These are phyloP conservation scores for Silene latifolia DNA, from an alignment of 148 eudicot genomes.

Conservation along the genomic window DNA sequence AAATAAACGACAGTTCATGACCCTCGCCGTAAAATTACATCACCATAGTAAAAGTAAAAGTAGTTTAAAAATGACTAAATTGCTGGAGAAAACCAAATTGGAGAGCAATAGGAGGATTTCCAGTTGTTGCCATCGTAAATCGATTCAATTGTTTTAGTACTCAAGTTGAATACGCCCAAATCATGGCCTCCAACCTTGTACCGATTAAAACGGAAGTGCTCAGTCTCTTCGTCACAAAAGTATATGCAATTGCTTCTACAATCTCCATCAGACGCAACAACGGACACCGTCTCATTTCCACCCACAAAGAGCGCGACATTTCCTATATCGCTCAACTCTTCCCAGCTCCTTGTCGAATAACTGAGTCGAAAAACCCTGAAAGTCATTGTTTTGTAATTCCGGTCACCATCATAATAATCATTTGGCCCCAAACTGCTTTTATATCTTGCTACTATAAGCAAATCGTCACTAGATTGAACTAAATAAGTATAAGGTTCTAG, in stretches of 20 bases:
- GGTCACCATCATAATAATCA: neutral
- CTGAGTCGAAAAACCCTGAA: neutral
- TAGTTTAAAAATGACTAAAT: neutral
- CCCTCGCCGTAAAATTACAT: too few species aligned
- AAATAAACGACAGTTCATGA: too few species aligned
- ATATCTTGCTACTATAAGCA: neutral
- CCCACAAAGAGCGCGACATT: neutral
- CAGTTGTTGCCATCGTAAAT: neutral
- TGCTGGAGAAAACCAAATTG: neutral
- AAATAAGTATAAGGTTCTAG: neutral
- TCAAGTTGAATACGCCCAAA: constrained; percentile 6
- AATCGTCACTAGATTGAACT: neutral
- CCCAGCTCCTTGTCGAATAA: neutral
- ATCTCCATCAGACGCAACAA: neutral
- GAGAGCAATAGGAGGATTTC: neutral
- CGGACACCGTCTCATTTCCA: neutral
- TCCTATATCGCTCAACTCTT: neutral
- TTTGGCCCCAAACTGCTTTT: neutral
- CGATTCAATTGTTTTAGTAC: neutral
- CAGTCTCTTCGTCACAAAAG: neutral
- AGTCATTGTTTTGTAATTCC: neutral
- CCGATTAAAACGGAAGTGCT: neutral
- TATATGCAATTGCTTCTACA: constrained; percentile 15
- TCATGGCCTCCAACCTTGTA: constrained; percentile 5
- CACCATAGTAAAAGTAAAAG: too few species aligned